Base-by-base conservation (phyloP, 257 asterid genomes). In the Salvia hispanica region DNA sequence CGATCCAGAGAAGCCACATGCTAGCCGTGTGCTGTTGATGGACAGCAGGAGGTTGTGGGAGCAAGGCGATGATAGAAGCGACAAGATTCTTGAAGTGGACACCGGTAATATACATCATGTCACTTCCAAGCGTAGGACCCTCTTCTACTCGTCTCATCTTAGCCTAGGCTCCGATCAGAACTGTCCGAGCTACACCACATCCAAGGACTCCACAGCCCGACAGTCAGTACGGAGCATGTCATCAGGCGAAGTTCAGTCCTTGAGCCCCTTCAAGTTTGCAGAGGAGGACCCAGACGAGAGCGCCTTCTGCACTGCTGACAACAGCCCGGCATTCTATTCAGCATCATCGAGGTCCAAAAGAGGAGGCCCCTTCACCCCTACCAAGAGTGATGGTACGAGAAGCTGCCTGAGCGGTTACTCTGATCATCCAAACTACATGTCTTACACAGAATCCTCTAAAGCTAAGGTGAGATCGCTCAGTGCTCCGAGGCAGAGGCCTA, bases 391-490 rank as follows among this genome's bases (percentile, higher is more conserved):
- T 4, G 81, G 88, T 2, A 73, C 95, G 0, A 77, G 87, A 62
- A 88, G 96, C 78, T 84, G 81, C 67, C 70, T 78, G 12, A 87
- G 85, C 37, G 88, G 85, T 9, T 86, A 74, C 76, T 77, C 93
- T 0, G 96, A 91, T 71, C 79, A 76, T 53, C 98, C 96, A 2
- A 88, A 64, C 42, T 94, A 94, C 66, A 94, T 94, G 99, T 58
- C 98, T 2, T 81, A 70, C 52, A 94, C 99, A 0, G 86, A 88
- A 67, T 94, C 98, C 5, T 80, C 96, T 0, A 88, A 83, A 74
- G 97, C 99, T 2, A 94, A 94, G 84, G 82, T 73, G 33, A 80
- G 99, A 58, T 88, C 99, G 1, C 74, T 84, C 25, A 94, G 98
- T 65, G 96, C 95, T 21, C 99, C 99, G 4, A 88, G 73, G 72